A percentile compares a stretch with the other conserved stretches of the same genome.
Evolutionary conservation across 75 land plant genomes (phyloP).

Genomic region (Adiantum capillusveneris): DNA sequence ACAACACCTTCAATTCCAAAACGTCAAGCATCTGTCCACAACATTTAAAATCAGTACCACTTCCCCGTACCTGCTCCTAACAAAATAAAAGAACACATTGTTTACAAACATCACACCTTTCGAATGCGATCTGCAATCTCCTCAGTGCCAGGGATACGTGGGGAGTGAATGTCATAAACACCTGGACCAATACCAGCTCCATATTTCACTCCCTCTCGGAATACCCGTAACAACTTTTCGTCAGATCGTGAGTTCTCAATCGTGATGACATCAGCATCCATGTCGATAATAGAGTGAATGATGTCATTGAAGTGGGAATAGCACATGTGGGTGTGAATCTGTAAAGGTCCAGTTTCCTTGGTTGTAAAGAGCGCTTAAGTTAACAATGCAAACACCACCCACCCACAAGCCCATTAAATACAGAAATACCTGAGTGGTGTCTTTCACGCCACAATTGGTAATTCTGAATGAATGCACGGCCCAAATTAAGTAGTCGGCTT

Average conservation of each 20-base stretch:
- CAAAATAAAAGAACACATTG: too few species aligned
- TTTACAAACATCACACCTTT: too few species aligned
- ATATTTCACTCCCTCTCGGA: conserved; percentile 52
- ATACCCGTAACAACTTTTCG: conserved; percentile 49
- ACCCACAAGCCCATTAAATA: not conserved
- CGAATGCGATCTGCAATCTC: conserved; percentile 48
- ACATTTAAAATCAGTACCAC: too few species aligned
- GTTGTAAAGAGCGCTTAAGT: not conserved
- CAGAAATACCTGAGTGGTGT: conserved; percentile 52
- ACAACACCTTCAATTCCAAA: conserved; percentile 39
- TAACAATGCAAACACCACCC: not conserved
- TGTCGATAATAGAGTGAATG: conserved; percentile 49
- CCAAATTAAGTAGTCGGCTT: conserved; percentile 43
- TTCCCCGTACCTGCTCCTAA: too few species aligned
- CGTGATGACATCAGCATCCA: conserved; percentile 58
- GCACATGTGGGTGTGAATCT: conserved; percentile 50
- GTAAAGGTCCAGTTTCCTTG: not conserved
- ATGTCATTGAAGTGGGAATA: conserved; percentile 56
- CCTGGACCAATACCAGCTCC: conserved; percentile 56
- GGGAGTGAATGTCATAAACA: conserved; percentile 54
- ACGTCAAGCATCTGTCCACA: conserved; percentile 35
- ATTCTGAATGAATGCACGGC: conserved; percentile 57
- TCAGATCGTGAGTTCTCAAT: conserved; percentile 57
- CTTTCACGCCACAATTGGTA: conserved; percentile 49
- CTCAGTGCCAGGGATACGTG: conserved; percentile 38